Base-by-base conservation (phyloP, 441 rosid genomes). In the Flueggea neowawraea region DNA sequence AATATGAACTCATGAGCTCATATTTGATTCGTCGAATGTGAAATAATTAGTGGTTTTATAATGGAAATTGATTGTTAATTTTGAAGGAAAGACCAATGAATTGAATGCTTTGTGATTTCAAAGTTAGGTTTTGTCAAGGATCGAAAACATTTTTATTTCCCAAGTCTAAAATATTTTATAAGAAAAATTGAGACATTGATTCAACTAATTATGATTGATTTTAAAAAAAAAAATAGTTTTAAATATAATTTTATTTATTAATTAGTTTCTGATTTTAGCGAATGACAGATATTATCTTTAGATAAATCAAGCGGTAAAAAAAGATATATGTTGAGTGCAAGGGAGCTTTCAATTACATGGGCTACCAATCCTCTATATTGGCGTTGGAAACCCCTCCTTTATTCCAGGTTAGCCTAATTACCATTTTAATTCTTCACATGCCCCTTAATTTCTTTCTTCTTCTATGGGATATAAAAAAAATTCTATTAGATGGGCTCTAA, bases 271-370 rank as follows among this genome's bases (percentile, higher is more conserved):
- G 2, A 3, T 5, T 6, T 51, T 44, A 39, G 1, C 31, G 10
- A 16, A 36, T 16, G 4, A 7, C 69, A 82, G 95, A 73, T 72
- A 16, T 75, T 83, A 45, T 64, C 72, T n/a, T 55, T 82, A 52
- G 80, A 82, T 16, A 76, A 68, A 58, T 77, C 77, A 53, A 73
- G 72, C n/a, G 75, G 87, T 7, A 77, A 77, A 63, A 70, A 73
- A 31, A 48, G 68, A 10, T 75, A 56, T 55, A 49, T 80, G 57
- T 55, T 82, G 39, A 68, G 82, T 43, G 82, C 83, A 52, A 82
- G 80, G 65, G 84, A 83, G 78, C 82, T 89, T 64, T 76, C 74
- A 39, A 80, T 89, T 39, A 31, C 69, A 17, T 72, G 81, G 82
- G 72, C 78, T 32, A 61, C 53, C 55, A 75, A 73, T 73, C 86